These are phyloP conservation scores for Lactifluus hygrophoroides DNA, from an alignment of 768 basidiomycete species.

Conservation along the genomic window DNA sequence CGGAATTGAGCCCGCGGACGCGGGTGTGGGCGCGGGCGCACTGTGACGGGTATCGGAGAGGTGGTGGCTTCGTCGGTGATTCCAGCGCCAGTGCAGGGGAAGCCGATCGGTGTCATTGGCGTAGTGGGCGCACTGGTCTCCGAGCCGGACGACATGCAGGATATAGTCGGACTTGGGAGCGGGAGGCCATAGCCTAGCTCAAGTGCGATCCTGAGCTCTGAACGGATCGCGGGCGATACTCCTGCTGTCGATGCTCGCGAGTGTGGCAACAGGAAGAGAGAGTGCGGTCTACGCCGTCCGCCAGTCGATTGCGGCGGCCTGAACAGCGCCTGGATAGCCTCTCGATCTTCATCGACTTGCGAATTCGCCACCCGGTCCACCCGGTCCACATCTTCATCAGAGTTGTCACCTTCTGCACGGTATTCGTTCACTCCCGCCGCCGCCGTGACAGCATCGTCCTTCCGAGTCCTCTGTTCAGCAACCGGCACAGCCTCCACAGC, in stretches of 20 bases:
- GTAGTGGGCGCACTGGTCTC: not conserved
- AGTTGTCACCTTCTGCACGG: no score
- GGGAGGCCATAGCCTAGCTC: not conserved
- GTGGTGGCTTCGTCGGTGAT: not conserved
- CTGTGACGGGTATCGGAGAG: not conserved
- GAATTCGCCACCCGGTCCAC: not conserved
- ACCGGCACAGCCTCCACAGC: not conserved
- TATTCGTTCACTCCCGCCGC: not conserved
- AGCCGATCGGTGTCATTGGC: not conserved
- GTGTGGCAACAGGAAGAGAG: not conserved
- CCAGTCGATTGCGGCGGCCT: not conserved
- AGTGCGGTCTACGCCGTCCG: not conserved
- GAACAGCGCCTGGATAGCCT: not conserved
- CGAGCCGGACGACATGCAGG: not conserved
- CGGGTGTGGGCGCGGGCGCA: not conserved
- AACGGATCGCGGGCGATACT: not conserved
- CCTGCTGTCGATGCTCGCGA: not conserved
- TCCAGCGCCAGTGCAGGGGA: not conserved
- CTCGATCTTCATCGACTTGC: not conserved
- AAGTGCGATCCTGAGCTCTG: not conserved
- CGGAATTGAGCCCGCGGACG: conserved; percentile 1
- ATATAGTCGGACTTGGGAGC: conserved; percentile 2
- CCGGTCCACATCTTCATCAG: not conserved
- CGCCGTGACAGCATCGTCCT: not conserved
- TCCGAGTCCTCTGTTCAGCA: no score